Percentiles rank a stretch among this genome's conserved stretches.
phyloP scores from a whole-genome alignment of 495 filamentous ascomycete species.

The Lasiosphaeria hispida region DNA sequence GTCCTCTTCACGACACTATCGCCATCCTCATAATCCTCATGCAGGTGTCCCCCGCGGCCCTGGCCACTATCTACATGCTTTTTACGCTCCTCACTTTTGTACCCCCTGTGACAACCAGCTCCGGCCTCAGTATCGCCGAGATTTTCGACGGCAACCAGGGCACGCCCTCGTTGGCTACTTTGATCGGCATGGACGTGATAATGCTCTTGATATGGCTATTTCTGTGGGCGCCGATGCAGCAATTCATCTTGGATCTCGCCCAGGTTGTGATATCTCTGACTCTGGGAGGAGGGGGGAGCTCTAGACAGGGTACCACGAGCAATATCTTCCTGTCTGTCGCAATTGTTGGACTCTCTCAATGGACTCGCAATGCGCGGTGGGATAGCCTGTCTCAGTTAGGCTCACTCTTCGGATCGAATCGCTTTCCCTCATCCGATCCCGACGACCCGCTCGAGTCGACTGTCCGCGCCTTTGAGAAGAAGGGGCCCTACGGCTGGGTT shows the following conservation, averaged over 20 bases:
- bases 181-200: conserved; percentile 76
- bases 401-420: conserved; percentile 40
- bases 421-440: conserved; percentile 37
- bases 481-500: conserved; percentile 51
- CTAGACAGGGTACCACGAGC: conserved; percentile 67
- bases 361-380: conserved; percentile 55
- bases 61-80: conserved; percentile 87
- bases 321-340: conserved; percentile 75
- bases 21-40: conserved; percentile 97
- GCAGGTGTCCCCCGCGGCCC: conserved; percentile 87
- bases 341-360: conserved; percentile 73
- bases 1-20: conserved; percentile 92
- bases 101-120: conserved; percentile 63
- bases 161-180: conserved; percentile 72
- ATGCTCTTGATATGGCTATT: conserved; percentile 85
- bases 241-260: conserved; percentile 87
- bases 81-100: conserved; percentile 95
- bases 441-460: conserved; percentile 44
- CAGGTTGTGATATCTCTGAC: conserved; percentile 95
- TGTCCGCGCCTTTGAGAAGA: conserved; percentile 44
- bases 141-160: conserved; percentile 53
- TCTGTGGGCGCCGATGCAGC: conserved; percentile 83
- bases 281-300: conserved; percentile 80
- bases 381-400: conserved; percentile 41
- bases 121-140: conserved; percentile 50